Evolutionary conservation across 306 rosid species (phyloP).

Genomic region (Cucumis cinereus): DNA sequence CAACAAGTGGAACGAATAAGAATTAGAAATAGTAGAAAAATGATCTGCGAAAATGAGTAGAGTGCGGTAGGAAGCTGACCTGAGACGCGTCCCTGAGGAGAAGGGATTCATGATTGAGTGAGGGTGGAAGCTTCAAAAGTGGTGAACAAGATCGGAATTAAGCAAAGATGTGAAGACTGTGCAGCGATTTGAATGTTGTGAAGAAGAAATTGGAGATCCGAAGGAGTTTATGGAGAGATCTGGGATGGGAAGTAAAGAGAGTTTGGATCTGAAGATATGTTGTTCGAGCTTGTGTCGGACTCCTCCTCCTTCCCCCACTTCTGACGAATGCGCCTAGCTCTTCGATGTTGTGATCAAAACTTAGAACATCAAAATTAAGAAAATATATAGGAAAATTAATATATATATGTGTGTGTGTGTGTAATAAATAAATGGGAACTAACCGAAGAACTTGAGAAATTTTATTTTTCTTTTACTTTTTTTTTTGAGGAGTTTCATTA

Average conservation of each 20-base stretch:
- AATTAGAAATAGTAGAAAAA: neutral
- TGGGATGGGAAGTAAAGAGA: slow-evolving; percentile 15
- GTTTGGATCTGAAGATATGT: slow-evolving; percentile 63
- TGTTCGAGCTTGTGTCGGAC: slow-evolving; percentile 15
- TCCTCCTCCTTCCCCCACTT: slow-evolving; percentile 21
- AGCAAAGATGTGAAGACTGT: neutral
- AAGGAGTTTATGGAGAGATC: slow-evolving; percentile 23
- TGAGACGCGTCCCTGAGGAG: slow-evolving; percentile 93
- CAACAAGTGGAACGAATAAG: neutral
- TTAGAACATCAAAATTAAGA: neutral
- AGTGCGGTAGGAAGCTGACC: slow-evolving; percentile 36
- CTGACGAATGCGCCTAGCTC: slow-evolving; percentile 10
- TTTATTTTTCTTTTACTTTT: neutral
- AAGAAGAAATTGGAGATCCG: slow-evolving; percentile 44
- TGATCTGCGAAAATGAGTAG: neutral
- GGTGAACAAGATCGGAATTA: slow-evolving; percentile 48
- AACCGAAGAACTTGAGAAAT: neutral
- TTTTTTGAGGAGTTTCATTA: neutral
- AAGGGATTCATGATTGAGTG: slow-evolving; percentile 81
- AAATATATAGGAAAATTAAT: neutral
- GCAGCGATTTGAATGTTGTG: slow-evolving; percentile 7
- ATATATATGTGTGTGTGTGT: too few species aligned
- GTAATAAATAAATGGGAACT: neutral
- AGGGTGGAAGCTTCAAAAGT: slow-evolving; percentile 26
- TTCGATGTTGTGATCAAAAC: neutral